These are phyloP conservation scores for Russula vinacea DNA, from an alignment of 768 basidiomycete species.

Conservation along the genomic window DNA sequence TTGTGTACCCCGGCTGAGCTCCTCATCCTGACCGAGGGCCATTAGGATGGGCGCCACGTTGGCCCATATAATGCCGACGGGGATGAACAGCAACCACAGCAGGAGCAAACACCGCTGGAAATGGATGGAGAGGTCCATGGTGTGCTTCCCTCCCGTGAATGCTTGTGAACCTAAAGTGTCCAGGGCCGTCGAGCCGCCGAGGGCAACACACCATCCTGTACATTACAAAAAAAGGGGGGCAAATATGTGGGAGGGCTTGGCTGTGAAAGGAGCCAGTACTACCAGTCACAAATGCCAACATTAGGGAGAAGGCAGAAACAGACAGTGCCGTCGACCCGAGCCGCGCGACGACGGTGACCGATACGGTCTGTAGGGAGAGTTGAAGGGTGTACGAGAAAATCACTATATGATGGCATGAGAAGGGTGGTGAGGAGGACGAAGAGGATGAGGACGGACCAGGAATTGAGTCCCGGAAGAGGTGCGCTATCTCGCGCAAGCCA, in stretches of 20 bases:
- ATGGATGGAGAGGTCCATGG: conserved; percentile 67
- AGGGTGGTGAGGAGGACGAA: neutral
- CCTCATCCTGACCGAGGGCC: conserved; percentile 56
- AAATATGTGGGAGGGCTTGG: conserved; percentile 48
- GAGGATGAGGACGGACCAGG: conserved; percentile 21
- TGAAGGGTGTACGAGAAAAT: conserved; percentile 70
- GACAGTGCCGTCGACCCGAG: conserved; percentile 69
- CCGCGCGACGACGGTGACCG: conserved; percentile 61
- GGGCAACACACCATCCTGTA: conserved; percentile 71
- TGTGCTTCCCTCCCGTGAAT: conserved; percentile 58
- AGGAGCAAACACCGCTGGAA: conserved; percentile 66
- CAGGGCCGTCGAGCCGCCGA: conserved; percentile 75
- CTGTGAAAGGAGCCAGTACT: conserved; percentile 41
- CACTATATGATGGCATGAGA: conserved; percentile 38
- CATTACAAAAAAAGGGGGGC: conserved; percentile 23
- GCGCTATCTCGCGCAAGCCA: conserved; percentile 26
- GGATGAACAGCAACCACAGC: conserved; percentile 62
- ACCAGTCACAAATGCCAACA: conserved; percentile 78
- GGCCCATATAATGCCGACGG: conserved; percentile 60
- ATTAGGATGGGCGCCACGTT: conserved; percentile 62
- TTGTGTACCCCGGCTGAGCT: conserved; percentile 60
- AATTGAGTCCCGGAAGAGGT: conserved; percentile 26
- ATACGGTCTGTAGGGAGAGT: conserved; percentile 67
- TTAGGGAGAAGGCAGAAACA: conserved; percentile 67
- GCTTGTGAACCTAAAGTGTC: conserved; percentile 78